These are phyloP conservation scores for Phytophthora fragariaefolia DNA, from an alignment of 352 stramenopile genomes.

Conservation along the genomic window DNA sequence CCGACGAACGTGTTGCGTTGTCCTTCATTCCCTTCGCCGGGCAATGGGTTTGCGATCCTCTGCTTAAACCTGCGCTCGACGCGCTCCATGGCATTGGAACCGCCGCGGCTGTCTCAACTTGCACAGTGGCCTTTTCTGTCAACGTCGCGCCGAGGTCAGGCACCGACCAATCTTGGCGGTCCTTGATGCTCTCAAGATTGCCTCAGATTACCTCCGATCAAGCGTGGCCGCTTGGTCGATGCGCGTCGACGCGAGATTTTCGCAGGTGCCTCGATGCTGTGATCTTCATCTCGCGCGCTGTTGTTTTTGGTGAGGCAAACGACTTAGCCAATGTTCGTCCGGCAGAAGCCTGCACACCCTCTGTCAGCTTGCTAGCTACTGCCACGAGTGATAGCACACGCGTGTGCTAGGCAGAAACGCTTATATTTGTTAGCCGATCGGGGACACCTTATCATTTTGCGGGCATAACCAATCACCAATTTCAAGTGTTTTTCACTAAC, in stretches of 20 bases:
- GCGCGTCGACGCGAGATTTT: neutral
- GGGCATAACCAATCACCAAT: too few species aligned
- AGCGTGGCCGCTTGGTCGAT: neutral
- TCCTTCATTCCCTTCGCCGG: neutral
- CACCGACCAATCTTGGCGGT: neutral
- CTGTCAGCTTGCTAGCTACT: too few species aligned
- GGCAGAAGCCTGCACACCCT: too few species aligned
- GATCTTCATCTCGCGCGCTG: neutral
- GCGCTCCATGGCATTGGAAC: neutral
- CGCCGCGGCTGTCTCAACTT: neutral
- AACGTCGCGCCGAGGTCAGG: neutral
- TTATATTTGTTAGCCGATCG: too few species aligned
- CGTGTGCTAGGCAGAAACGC: too few species aligned
- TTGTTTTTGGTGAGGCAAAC: too few species aligned
- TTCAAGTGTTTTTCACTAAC: too few species aligned
- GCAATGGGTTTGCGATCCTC: too few species aligned
- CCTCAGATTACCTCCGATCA: too few species aligned
- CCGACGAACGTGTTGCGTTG: neutral
- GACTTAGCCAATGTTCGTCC: too few species aligned
- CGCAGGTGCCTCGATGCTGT: neutral
- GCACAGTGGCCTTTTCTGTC: neutral
- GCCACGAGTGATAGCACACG: too few species aligned
- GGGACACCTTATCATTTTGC: too few species aligned
- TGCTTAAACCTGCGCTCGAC: neutral
- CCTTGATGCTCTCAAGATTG: neutral